These are phyloP conservation scores for Aspergillus haitiensis DNA, from an alignment of 495 filamentous ascomycete genomes.

Conservation along the genomic window DNA sequence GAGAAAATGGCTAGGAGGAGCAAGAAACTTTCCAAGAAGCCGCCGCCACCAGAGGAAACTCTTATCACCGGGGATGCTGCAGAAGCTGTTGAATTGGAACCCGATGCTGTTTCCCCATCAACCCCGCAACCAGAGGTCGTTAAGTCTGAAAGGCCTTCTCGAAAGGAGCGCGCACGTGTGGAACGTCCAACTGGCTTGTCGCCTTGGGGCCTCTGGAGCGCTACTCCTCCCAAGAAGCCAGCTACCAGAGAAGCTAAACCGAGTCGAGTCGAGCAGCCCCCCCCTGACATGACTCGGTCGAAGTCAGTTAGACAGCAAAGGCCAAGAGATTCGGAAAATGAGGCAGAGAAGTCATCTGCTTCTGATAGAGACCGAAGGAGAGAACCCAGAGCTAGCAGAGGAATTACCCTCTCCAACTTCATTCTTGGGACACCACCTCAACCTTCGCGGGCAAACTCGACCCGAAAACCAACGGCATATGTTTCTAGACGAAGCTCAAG, in stretches of 20 bases:
- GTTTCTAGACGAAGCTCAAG: slow-evolving; percentile 45
- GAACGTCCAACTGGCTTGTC: slow-evolving; percentile 48
- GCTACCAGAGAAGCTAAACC: slow-evolving; percentile 43
- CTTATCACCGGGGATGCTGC: slow-evolving; percentile 23
- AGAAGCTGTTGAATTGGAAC: slow-evolving; percentile 20
- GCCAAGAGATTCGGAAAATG: slow-evolving; percentile 46
- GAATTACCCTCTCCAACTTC: slow-evolving; percentile 51
- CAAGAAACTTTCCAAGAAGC: slow-evolving; percentile 21
- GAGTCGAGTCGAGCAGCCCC: slow-evolving; percentile 27
- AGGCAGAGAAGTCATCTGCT: slow-evolving; percentile 53
- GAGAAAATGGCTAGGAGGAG: slow-evolving; percentile 27
- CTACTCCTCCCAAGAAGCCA: slow-evolving; percentile 51
- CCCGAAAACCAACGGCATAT: slow-evolving; percentile 39
- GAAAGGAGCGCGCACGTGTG: slow-evolving; percentile 60
- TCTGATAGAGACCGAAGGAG: slow-evolving; percentile 52
- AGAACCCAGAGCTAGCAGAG: slow-evolving; percentile 46
- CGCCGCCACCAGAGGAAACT: slow-evolving; percentile 16
- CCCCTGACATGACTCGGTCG: slow-evolving; percentile 45
- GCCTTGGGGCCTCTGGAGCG: slow-evolving; percentile 62
- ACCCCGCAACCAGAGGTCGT: slow-evolving; percentile 56
- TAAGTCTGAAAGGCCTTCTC: slow-evolving; percentile 46
- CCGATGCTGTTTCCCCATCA: slow-evolving; percentile 40
- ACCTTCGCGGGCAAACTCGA: slow-evolving; percentile 51
- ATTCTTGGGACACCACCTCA: slow-evolving; percentile 50
- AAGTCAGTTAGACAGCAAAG: slow-evolving; percentile 50